Evolutionary conservation across 2,329 filamentous ascomycete species (phyloP).

Genomic region (Colletotrichum limetticola): DNA sequence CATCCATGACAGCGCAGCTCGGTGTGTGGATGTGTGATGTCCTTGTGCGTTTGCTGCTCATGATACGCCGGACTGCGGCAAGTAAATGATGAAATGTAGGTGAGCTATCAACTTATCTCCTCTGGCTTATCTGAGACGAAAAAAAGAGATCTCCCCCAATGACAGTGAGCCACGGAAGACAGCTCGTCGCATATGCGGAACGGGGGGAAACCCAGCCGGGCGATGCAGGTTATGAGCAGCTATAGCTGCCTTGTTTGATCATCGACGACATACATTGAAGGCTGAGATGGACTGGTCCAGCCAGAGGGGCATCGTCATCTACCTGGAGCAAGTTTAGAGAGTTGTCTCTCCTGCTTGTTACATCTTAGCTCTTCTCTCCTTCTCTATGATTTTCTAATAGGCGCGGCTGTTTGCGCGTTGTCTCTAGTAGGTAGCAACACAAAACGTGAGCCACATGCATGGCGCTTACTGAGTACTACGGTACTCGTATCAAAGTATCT

Average conservation of each 20-base stretch:
- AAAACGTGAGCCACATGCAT: neutral
- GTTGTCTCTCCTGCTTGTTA: neutral
- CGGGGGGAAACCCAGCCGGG: neutral
- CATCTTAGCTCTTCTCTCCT: neutral
- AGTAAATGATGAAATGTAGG: neutral
- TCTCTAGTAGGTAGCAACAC: neutral
- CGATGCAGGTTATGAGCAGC: neutral
- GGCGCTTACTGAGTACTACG: slow-evolving; percentile 14
- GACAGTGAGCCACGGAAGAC: slow-evolving; percentile 7
- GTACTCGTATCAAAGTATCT: neutral
- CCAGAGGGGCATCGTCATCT: neutral
- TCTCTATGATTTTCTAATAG: neutral
- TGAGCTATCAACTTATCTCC: neutral
- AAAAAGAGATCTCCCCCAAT: slow-evolving; percentile 7
- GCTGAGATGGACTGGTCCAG: slow-evolving; percentile 6
- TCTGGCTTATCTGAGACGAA: slow-evolving; percentile 7
- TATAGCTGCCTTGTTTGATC: slow-evolving; percentile 17
- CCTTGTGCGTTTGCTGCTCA: neutral
- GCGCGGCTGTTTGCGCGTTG: neutral
- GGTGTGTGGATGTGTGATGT: neutral
- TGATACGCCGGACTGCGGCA: neutral
- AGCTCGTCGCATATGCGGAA: neutral
- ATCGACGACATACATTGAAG: slow-evolving; percentile 3
- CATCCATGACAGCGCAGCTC: slow-evolving; percentile 10
- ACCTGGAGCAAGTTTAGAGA: neutral